Evolutionary conservation across 164 flowering plant genomes (phyloP).

Genomic region (Stephania yunnanensis): DNA sequence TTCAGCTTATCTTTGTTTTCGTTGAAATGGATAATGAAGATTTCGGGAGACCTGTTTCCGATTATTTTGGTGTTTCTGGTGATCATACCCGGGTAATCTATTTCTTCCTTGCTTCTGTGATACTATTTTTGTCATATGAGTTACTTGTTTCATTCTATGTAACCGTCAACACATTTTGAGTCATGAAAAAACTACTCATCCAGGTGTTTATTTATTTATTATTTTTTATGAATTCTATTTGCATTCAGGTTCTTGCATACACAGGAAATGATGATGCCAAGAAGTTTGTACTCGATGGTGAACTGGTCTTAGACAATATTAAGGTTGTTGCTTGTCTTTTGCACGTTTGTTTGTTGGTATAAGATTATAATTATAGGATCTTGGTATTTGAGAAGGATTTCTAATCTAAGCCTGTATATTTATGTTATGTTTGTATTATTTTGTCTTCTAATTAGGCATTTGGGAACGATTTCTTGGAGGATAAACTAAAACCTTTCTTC

Average conservation of each 20-base stretch:
- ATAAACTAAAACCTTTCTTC: constrained; percentile 80
- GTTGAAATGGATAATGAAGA: constrained; percentile 84
- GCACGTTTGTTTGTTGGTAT: not conserved
- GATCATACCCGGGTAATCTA: constrained; percentile 52
- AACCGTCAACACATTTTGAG: not conserved
- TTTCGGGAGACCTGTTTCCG: constrained; percentile 82
- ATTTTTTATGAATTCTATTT: constrained; percentile 5
- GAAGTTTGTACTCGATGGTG: constrained; percentile 59
- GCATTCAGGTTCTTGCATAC: constrained; percentile 62
- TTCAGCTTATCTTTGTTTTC: constrained; percentile 76
- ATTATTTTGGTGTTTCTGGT: constrained; percentile 77
- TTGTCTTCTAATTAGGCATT: constrained; percentile 43
- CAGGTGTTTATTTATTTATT: not conserved
- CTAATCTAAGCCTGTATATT: not conserved
- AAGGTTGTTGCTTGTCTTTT: constrained; percentile 44
- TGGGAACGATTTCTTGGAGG: constrained; percentile 66
- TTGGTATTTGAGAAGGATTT: not conserved
- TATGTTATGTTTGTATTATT: not conserved
- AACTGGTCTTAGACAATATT: constrained; percentile 51
- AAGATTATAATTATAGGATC: not conserved
- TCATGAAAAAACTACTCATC: not conserved
- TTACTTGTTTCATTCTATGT: not conserved
- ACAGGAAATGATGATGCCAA: constrained; percentile 65
- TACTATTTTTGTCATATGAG: not conserved
- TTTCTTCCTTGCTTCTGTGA: not conserved